Base-by-base conservation (phyloP, 2,329 filamentous ascomycete species). In the Botrytis fragariae region DNA sequence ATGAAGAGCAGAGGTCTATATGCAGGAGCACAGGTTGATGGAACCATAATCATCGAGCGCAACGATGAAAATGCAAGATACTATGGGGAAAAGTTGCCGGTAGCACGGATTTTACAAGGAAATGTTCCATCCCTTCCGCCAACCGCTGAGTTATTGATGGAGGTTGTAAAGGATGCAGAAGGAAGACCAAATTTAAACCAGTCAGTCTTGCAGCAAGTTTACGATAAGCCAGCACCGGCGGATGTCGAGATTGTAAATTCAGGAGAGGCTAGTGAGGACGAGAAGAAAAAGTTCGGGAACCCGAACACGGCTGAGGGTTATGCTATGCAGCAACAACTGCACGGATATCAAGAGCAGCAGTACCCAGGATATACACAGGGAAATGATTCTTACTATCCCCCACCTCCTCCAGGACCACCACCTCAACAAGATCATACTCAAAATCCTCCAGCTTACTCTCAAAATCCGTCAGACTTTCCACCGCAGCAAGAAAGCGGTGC, bases 1-100 rank as follows among this genome's bases (percentile, higher is more conserved):
- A 89, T 97, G 84, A 97, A 97, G 84, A 94, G 91, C 69, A 89
- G 94, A 69, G 94, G 94, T 8, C 89, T 97, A 77, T 97, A 96
- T 80, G 94, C 93, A 3, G 93, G 94, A 39, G 88, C 97, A 1
- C 92, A 94, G 79, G 87, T 96, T 54, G 94, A 97, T 79, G 94
- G 94, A 42, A 97, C 93, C 0, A 88, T 97, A 22, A 87, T 97
- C 69, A 91, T 94, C 32, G 93, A 96, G 82, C 88, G 94, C 61
- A 91, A 88, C 32, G 93, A 95, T 73, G 94, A 95, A 80, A 97
- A 97, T 79, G 91, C 93, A 64, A 88, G 88, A 9, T 97, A 97
- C 79, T 97, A 96, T 81, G 91, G 91, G 25, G 86, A 92, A 79
- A 84, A 84, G 45, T 84, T 92, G 67, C 83, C 85, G 0, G 89